phyloP scores from a whole-genome alignment of 768 basidiomycete genomes.

The Chalciporus pseudorubinellus region DNA sequence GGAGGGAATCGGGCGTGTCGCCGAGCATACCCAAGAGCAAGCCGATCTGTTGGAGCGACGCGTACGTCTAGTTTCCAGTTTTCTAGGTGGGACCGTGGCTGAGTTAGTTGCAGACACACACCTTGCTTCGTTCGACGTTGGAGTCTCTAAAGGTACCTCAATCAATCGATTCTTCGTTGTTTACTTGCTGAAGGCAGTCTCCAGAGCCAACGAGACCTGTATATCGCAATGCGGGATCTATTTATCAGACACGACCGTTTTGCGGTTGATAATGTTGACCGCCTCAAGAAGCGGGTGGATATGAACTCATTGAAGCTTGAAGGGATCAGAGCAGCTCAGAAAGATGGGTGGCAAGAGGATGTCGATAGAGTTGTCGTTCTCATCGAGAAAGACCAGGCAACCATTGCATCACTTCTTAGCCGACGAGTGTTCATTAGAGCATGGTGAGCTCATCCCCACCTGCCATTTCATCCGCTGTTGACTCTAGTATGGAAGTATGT shows the following conservation, averaged over 20 bases:
- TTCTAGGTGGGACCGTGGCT: background rate
- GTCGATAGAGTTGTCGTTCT: conserved; percentile 67
- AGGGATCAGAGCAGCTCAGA: conserved; percentile 61
- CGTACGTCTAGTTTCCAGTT: conserved; percentile 40
- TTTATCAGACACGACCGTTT: conserved; percentile 87
- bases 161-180: conserved; percentile 1
- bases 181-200: conserved; percentile 6
- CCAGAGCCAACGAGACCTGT: conserved; percentile 80
- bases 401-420: conserved; percentile 69
- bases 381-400: conserved; percentile 85
- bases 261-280: conserved; percentile 84
- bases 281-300: conserved; percentile 84
- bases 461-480: conserved; percentile 1
- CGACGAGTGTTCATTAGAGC: conserved; percentile 85
- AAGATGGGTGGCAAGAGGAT: conserved; percentile 85
- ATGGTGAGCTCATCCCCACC: conserved; percentile 49
- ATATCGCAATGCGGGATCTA: conserved; percentile 82
- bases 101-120: conserved; percentile 48
- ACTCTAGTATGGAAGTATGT: conserved; percentile 56
- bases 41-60: conserved; percentile 73
- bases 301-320: conserved; percentile 73
- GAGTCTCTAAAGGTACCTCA: conserved; percentile 69
- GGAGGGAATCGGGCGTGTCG: conserved; percentile 64
- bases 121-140: conserved; percentile 62
- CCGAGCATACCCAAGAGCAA: conserved; percentile 64